Evolutionary conservation across 345 rosid genomes (phyloP).

Genomic region (Draba incana): DNA sequence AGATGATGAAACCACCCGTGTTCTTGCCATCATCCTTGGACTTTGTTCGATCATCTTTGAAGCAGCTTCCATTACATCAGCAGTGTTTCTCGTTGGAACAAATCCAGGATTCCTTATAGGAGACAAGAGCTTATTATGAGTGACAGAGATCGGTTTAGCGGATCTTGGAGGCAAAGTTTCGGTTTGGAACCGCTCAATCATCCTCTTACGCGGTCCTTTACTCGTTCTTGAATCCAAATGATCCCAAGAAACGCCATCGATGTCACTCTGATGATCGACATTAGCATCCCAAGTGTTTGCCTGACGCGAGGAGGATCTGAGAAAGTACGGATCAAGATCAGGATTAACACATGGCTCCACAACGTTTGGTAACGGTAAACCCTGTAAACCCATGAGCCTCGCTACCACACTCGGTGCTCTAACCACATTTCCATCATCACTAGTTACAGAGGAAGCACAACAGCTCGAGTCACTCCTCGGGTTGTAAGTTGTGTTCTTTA

Average conservation of each 20-base stretch:
- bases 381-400: constrained; percentile 95
- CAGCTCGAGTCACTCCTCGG: constrained; percentile 77
- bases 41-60: constrained; percentile 74
- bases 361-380: constrained; percentile 65
- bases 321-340: constrained; percentile 54
- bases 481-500: constrained; percentile 52
- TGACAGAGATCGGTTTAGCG: constrained; percentile 89
- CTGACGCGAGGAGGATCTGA: constrained; percentile 57
- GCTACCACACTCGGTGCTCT: constrained; percentile 90
- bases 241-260: constrained; percentile 56
- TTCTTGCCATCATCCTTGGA: constrained; percentile 55
- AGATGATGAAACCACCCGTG: constrained; percentile 53
- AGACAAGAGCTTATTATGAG: constrained; percentile 88
- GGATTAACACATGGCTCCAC: constrained; percentile 60
- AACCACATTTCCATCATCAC: constrained; percentile 82
- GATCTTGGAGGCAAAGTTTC: constrained; percentile 93
- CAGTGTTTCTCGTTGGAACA: constrained; percentile 78
- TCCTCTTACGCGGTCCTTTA: constrained; percentile 58
- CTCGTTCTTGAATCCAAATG: constrained; percentile 49
- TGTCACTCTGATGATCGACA: constrained; percentile 51
- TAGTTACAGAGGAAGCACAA: constrained; percentile 87
- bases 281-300: constrained; percentile 49
- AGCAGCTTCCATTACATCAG: constrained; percentile 97
- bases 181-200: constrained; percentile 90
- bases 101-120: constrained; percentile 93